Evolutionary conservation across 768 basidiomycete genomes (phyloP), one percentile per base, ranked within the genome.

Genomic region (Crepidotus variabilis): DNA sequence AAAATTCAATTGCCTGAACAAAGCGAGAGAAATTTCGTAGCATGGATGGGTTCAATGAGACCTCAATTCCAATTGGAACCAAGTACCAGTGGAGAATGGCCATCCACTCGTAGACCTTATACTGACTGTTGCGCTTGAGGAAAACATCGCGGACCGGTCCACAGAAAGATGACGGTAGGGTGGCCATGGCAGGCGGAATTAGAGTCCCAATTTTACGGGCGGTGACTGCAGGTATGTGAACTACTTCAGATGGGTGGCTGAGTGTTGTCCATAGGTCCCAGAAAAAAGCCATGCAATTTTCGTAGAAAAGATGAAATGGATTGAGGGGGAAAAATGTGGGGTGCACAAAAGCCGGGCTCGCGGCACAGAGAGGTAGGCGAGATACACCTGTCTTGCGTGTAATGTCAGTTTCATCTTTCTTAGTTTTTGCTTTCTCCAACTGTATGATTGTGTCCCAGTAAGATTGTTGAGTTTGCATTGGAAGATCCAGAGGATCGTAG

Each of bases 61-160:
- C 47, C 54, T 73, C 70, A 14, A 69, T 61, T 7, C 65, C 66
- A 49, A 73, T 68, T 24, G 70, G 69, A 10, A 72, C 16, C 39
- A 70, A 63, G 47, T 67, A 71, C 70, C 71, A 71, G 45, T 71
- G 69, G 2, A 69, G 35, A 2, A 73, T 52, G 34, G 65, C 68
- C 68, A 71, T 72, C 67, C 67, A 71, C 59, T 70, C 68, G 58
- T 66, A 72, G 1, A 65, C 62, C 50, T 72, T 73, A 54, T 71
- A 72, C 47, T 71, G 69, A 55, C 68, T 70, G 21, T 72, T 67
- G 13, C 67, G 60, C 50, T 72, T 72, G 2, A 71, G 59, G 61
- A 59, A 48, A n/a, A 65, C 63, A 61, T 71, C 60, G 0, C 65
- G 49, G 7, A 71, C 47, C 22, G 64, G 64, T 10, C 70, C 68